These are phyloP conservation scores for Ustilago lituana DNA, from an alignment of 1,284 basidiomycete genomes.

Conservation along the genomic window DNA sequence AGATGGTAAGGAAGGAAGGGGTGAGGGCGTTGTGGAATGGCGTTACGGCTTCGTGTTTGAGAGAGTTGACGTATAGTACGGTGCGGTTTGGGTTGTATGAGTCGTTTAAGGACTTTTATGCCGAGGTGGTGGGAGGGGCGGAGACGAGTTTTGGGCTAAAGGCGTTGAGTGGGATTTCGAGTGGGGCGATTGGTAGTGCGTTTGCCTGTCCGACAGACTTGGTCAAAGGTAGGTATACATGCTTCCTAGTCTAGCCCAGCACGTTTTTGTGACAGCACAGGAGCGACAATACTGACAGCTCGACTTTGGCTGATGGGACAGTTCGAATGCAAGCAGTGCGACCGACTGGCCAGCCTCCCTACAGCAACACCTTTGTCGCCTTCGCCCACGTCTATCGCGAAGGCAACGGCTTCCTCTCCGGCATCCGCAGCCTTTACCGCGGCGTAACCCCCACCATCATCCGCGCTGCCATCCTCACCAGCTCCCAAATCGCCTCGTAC, in stretches of 20 bases:
- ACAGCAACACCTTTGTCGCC: conserved; percentile 50
- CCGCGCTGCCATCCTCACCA: conserved; percentile 52
- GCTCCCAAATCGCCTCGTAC: conserved; percentile 54
- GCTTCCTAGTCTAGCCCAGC: too few relatives aligned
- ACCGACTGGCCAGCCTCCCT: conserved; percentile 43
- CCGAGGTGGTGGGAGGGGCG: conserved; percentile 11
- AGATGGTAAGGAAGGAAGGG: conserved; percentile 46
- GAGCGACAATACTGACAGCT: too few relatives aligned
- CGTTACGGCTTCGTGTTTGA: conserved; percentile 49
- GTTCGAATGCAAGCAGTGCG: conserved; percentile 55
- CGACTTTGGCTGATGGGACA: too few relatives aligned
- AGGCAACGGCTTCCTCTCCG: conserved; percentile 30
- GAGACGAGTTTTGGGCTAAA: conserved; percentile 51
- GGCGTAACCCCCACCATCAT: conserved; percentile 54
- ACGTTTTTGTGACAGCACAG: too few relatives aligned
- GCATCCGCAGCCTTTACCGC: conserved; percentile 46
- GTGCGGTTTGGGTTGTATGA: conserved; percentile 58
- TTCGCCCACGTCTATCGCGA: conserved; percentile 46
- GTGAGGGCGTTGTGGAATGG: conserved; percentile 48
- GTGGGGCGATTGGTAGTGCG: conserved; percentile 51
- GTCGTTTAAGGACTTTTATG: conserved; percentile 50
- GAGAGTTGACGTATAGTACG: conserved; percentile 57
- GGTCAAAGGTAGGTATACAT: conserved; percentile 34
- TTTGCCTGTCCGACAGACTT: conserved; percentile 56
- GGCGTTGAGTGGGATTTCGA: conserved; percentile 51